Evolutionary conservation across 75 land plant species (phyloP).

Genomic region (Gnetum montanum): DNA sequence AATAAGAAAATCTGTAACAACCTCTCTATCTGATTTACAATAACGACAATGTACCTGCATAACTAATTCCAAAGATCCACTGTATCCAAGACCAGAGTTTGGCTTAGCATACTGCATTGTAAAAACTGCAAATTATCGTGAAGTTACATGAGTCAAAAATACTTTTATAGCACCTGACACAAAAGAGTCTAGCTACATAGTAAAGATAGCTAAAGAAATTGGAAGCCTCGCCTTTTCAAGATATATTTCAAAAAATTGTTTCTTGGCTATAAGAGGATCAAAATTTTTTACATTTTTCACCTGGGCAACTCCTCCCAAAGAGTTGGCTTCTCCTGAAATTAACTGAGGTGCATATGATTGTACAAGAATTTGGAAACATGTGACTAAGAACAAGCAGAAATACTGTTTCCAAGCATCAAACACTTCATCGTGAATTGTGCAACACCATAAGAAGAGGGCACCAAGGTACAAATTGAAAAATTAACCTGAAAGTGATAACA

Average conservation of each 20-base stretch:
- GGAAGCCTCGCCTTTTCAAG: slow-evolving; percentile 57
- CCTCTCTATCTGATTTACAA: too few species aligned
- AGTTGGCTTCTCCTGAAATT: slow-evolving; percentile 98
- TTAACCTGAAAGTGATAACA: too few species aligned
- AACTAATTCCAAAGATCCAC: slow-evolving; percentile 86
- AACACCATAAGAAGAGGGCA: too few species aligned
- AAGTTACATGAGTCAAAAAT: neutral
- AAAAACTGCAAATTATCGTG: neutral
- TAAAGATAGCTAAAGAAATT: slow-evolving; percentile 1
- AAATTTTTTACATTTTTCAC: slow-evolving; percentile 63
- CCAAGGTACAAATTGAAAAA: too few species aligned
- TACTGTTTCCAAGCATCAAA: too few species aligned
- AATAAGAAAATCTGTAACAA: too few species aligned
- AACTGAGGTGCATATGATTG: too few species aligned
- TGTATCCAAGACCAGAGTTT: slow-evolving; percentile 87
- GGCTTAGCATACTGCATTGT: slow-evolving; percentile 86
- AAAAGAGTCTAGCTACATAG: neutral
- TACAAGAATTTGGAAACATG: too few species aligned
- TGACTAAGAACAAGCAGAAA: too few species aligned
- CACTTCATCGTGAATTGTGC: too few species aligned
- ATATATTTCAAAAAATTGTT: slow-evolving; percentile 90
- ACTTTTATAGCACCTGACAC: neutral
- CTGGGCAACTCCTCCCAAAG: slow-evolving; percentile 91
- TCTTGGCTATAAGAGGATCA: slow-evolving; percentile 61
- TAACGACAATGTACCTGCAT: slow-evolving; percentile 66